Evolutionary conservation across 2,329 filamentous ascomycete species (phyloP).

Genomic region (Ustulina deusta): DNA sequence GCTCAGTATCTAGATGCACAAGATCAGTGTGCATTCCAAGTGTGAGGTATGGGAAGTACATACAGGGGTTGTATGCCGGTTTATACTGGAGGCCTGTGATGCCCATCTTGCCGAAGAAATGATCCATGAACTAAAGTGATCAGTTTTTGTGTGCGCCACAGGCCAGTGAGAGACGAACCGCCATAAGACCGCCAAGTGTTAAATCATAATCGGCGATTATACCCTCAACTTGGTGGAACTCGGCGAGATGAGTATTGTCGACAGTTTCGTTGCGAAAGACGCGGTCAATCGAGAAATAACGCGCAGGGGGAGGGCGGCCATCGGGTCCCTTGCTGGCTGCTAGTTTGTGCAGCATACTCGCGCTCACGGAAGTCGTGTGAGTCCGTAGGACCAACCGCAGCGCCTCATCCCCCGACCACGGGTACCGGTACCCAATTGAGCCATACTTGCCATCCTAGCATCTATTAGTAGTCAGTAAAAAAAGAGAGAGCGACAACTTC

Average conservation of each 20-base stretch:
- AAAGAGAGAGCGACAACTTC: not conserved
- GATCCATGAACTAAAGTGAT: conserved; percentile 74
- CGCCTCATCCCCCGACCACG: conserved; percentile 73
- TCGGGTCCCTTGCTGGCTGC: conserved; percentile 73
- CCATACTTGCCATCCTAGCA: conserved; percentile 82
- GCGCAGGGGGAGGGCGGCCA: conserved; percentile 73
- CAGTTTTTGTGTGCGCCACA: not conserved
- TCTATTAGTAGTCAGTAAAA: conserved; percentile 2
- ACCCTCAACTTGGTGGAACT: conserved; percentile 99
- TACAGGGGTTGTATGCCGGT: conserved; percentile 84
- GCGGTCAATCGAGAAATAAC: conserved; percentile 98
- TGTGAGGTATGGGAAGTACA: not conserved
- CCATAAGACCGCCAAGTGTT: conserved; percentile 91
- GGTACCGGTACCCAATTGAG: conserved; percentile 96
- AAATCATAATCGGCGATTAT: conserved; percentile 97
- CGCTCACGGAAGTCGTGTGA: conserved; percentile 48
- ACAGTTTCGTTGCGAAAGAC: conserved; percentile 98
- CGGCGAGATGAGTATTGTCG: conserved; percentile 83
- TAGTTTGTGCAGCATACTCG: conserved; percentile 76
- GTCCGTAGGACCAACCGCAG: conserved; percentile 69
- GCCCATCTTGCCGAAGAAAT: conserved; percentile 97
- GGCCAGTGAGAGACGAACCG: conserved; percentile 43
- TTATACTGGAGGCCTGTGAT: conserved; percentile 86
- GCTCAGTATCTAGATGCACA: conserved; percentile 74
- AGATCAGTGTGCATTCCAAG: not conserved